A percentile compares a stretch with the other conserved stretches of the same genome.
These are phyloP conservation scores for Starmerella apicola DNA, from an alignment of 805 yeast genomes.

Conservation along the genomic window DNA sequence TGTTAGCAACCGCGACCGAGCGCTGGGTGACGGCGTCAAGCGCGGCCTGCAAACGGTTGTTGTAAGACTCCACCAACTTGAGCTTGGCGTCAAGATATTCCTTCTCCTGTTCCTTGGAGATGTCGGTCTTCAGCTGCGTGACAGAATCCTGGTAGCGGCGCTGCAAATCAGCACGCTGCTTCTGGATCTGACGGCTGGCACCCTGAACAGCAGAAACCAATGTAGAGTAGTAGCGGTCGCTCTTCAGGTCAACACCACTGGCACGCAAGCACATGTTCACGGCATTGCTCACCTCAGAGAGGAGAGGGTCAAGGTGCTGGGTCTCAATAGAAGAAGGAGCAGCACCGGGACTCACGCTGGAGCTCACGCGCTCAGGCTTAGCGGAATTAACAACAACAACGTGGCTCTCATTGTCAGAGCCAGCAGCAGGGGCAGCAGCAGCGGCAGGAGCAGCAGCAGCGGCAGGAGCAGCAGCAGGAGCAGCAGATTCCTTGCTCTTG, in stretches of 20 bases:
- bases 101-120: constrained; percentile 15
- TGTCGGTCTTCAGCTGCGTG: constrained; percentile 1
- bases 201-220: constrained; percentile 12
- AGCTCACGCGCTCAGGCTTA: background rate
- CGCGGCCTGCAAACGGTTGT: constrained; percentile 47
- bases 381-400: background rate
- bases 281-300: constrained; percentile 19
- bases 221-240: constrained; percentile 7
- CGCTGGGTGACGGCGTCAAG: constrained; percentile 54
- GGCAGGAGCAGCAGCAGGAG: background rate
- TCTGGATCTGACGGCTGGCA: constrained; percentile 10
- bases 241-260: constrained; percentile 13
- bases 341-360: background rate
- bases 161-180: constrained; percentile 9
- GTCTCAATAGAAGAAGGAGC: background rate
- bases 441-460: background rate
- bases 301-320: constrained; percentile 20
- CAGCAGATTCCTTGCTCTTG: background rate
- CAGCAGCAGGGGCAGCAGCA: background rate
- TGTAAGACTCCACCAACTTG: constrained; percentile 50
- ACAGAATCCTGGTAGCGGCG: constrained; percentile 5
- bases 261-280: constrained; percentile 19
- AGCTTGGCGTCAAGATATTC: constrained; percentile 34
- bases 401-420: background rate
- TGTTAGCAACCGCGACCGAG: constrained; percentile 58